Evolutionary conservation across 2,329 filamentous ascomycete species (phyloP).

Genomic region (Epichloe elymi): DNA sequence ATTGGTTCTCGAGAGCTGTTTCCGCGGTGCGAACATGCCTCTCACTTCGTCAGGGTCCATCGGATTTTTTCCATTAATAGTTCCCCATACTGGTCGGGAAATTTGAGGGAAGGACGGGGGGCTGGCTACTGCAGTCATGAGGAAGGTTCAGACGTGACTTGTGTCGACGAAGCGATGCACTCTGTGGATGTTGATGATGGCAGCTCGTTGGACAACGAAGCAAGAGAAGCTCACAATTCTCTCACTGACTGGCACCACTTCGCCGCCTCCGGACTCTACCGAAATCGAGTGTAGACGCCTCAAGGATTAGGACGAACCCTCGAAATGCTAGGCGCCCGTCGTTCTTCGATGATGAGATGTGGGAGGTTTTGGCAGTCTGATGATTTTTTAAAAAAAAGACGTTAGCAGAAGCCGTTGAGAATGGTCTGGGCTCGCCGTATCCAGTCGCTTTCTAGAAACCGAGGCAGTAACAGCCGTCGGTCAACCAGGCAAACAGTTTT

Average conservation of each 20-base stretch:
- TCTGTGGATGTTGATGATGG: slow-evolving; percentile 5
- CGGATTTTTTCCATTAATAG: slow-evolving; percentile 45
- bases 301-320: neutral
- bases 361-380: neutral
- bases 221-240: slow-evolving; percentile 4
- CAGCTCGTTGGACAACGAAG: neutral
- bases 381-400: neutral
- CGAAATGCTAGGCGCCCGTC: neutral
- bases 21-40: slow-evolving; percentile 82
- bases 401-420: slow-evolving; percentile 2
- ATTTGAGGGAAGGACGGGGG: slow-evolving; percentile 52
- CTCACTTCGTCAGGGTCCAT: slow-evolving; percentile 76
- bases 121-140: slow-evolving; percentile 57
- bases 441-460: neutral
- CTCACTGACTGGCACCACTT: slow-evolving; percentile 10
- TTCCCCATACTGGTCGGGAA: slow-evolving; percentile 51
- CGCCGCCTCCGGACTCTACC: slow-evolving; percentile 7
- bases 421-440: neutral
- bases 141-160: slow-evolving; percentile 18
- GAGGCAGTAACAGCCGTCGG: neutral
- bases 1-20: slow-evolving; percentile 73
- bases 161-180: slow-evolving; percentile 9
- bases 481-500: neutral
- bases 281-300: neutral
- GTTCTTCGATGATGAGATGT: neutral